Evolutionary conservation across 352 stramenopile genomes (phyloP), one percentile per base, ranked within the genome.

Genomic region (Blastocystis hominis): DNA sequence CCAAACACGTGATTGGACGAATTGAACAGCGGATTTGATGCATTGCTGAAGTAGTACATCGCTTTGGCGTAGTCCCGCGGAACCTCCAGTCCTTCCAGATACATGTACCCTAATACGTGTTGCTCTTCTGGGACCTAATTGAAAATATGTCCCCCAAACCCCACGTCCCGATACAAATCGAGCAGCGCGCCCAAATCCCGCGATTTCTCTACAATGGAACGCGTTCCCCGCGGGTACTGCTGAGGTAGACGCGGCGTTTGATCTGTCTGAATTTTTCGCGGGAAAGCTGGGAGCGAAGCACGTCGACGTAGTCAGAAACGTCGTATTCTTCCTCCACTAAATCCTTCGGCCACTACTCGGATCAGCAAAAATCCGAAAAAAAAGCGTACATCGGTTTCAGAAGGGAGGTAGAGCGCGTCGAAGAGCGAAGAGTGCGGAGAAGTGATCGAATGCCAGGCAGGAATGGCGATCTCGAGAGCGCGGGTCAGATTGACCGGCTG

Each of bases 81-180:
- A 30, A 66, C 72, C 3, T 40, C 50, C 6, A 84, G 30, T 20
- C 72, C 72, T 47, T 84, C 72, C 15, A 84, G 34, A 44, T 66
- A 84, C 72, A 84, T 84, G 50, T 30, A 84, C 24, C 72, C 72
- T 44, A 84, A 38, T 10, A 84, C 36, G 44, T 84, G 72, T 40
- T 84, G 72, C 13, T 84, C 72, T 9, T 68, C 13, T 54, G 72
- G 72, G 20, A 47, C 38, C 62, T 72, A 72, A 7, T 20, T 20
- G 40, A 40, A 24, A 20, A 72, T 20, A 20, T 6, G 5, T 13
- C 24, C 34, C 34, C 7, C 6, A 9, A 72, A 17, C 17, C 0
- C 62, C 13, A 69, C 47, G 44, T 84, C 50, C 40, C 34, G 24
- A 53, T 69, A 84, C 40, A 84, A 24, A 15, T 84, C 54, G 3